Evolutionary conservation across 1,284 basidiomycete genomes (phyloP).

Genomic region (Naganishia albida): DNA sequence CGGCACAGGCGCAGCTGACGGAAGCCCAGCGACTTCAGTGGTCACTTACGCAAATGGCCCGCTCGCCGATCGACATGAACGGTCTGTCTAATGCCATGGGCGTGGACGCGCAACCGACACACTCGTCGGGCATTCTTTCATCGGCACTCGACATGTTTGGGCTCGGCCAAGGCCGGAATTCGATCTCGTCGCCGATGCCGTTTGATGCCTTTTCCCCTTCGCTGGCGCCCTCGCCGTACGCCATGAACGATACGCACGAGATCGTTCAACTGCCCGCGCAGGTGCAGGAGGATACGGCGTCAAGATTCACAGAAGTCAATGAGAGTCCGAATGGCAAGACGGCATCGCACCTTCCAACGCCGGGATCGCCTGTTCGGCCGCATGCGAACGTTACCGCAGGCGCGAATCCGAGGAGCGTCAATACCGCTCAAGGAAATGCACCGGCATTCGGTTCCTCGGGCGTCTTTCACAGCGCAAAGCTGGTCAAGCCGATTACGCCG

Average conservation of each 20-base stretch:
- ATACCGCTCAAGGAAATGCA: too few relatives aligned
- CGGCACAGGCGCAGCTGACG: not conserved
- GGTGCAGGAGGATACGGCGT: not conserved
- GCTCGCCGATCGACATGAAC: not conserved
- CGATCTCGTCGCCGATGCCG: not conserved
- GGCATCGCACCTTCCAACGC: not conserved
- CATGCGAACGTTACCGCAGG: too few relatives aligned
- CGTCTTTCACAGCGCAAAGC: too few relatives aligned
- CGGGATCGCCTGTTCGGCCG: not conserved
- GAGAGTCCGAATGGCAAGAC: not conserved
- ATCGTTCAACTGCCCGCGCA: conserved; percentile 15
- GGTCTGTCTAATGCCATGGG: not conserved
- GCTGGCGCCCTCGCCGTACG: not conserved
- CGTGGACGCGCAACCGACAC: not conserved
- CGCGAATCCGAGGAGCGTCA: too few relatives aligned
- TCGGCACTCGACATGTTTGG: not conserved
- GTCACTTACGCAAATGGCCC: not conserved
- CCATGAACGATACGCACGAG: not conserved
- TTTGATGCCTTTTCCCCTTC: not conserved
- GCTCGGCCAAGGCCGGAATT: not conserved
- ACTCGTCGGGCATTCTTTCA: too few relatives aligned
- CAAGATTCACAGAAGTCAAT: conserved; percentile 17
- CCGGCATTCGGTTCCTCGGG: too few relatives aligned
- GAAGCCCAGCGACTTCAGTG: not conserved
- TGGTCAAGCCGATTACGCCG: too few relatives aligned